Evolutionary conservation across 1,284 basidiomycete genomes (phyloP), one percentile per base, ranked within the genome.

Genomic region (Tilletia indica): DNA sequence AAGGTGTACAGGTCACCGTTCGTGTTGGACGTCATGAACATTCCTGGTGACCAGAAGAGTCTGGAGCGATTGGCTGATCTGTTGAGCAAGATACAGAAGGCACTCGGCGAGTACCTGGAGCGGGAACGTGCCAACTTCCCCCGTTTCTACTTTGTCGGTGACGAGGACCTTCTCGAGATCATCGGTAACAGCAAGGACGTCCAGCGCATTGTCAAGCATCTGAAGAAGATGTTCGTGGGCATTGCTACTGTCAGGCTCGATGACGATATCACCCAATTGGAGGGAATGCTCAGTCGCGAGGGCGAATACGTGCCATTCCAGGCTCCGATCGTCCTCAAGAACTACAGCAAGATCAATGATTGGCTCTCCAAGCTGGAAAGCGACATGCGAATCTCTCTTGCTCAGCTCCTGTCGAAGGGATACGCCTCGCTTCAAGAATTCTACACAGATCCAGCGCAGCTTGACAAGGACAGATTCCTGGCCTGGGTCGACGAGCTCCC

Each of bases 181-280:
- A 97, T 99, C 75, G 97, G 97, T 76, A 99, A 99, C 87, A 96
- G 93, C 88, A 99, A 98, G 86, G 97, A 99, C 82, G 96, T 98
- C 76, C 86, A 93, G 66, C 91, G 96, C 39, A 93, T 98, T 85
- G 93, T 97, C 91, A 98, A 98, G 82, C 97, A 99, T 85, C 88
- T 99, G 75, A 97, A 97, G 87, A 99, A 99, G 89, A 99, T 99
- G 97, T 99, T 99, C 85, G 97, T 97, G 5, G 97, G 97, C 51
- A 91, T 99, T 64, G 92, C 93, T 0, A 93, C 93, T 0, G 88
- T 99, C 74, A 89, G 88, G 77, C 87, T 98, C n/a, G 93, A 97
- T 83, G 76, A 78, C n/a, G 90, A 74, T n/a, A 12, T 54, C 21
- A 75, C 73, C 6, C 68, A 72, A 69, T 61, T 81, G 31, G 68